These are phyloP conservation scores for Candida neerlandica DNA, from an alignment of 1,139 yeast genomes.

Conservation along the genomic window DNA sequence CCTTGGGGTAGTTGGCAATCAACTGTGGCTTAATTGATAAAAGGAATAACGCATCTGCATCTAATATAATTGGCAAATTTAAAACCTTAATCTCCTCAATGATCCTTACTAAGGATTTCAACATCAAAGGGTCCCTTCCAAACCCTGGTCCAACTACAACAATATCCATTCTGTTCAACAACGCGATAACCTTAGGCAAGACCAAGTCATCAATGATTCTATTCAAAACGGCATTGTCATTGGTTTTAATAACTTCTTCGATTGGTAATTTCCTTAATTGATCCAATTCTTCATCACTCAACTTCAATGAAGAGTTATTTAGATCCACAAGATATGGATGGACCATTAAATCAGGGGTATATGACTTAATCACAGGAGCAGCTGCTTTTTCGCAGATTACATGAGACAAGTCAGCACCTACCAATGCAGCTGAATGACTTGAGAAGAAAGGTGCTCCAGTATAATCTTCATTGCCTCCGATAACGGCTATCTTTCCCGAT, in stretches of 20 bases:
- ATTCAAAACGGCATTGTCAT: conserved; percentile 24
- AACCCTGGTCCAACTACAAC: conserved; percentile 93
- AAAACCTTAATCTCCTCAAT: conserved; percentile 56
- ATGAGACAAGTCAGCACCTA: conserved; percentile 90
- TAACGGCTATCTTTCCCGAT: conserved; percentile 81
- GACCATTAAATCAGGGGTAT: conserved; percentile 93
- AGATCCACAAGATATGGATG: conserved; percentile 75
- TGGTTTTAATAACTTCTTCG: conserved; percentile 23
- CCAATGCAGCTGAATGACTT: conserved; percentile 77
- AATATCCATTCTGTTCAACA: conserved; percentile 72
- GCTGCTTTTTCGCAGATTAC: conserved; percentile 81
- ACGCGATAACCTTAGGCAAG: conserved; percentile 53
- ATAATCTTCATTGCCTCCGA: conserved; percentile 94
- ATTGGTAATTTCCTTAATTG: conserved; percentile 18
- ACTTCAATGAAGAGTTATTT: conserved; percentile 22
- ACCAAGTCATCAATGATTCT: conserved; percentile 43
- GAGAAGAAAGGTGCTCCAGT: conserved; percentile 97
- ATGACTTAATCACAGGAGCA: conserved; percentile 77
- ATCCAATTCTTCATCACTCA: conserved; percentile 20
- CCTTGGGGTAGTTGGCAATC: conserved; percentile 51
- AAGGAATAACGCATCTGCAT: conserved; percentile 83
- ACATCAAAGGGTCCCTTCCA: conserved; percentile 78
- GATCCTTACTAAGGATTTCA: conserved; percentile 57
- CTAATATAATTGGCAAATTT: conserved; percentile 71
- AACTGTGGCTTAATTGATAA: conserved; percentile 59